A percentile compares a stretch with the other conserved stretches of the same genome.
Conservation (phyloP, 2,329 filamentous ascomycete genomes). For the Rasamsonia emersonii region DNA sequence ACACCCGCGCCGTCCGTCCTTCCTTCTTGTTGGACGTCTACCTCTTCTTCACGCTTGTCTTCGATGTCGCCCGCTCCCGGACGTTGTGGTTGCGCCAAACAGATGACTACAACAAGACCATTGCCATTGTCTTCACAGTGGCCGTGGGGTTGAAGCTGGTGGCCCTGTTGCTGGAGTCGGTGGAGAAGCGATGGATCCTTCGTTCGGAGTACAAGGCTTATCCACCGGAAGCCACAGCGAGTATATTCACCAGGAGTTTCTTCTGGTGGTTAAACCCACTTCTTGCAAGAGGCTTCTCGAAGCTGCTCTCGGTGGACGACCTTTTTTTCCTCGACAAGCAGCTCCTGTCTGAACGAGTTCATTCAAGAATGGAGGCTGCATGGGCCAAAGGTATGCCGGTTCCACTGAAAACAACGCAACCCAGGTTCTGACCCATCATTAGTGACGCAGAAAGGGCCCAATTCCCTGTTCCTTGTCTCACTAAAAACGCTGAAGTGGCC, state of each 20-base stretch:
- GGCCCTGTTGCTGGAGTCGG: constrained; percentile 33
- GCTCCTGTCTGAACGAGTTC: constrained; percentile 33
- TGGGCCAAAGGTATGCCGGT: constrained; percentile 31
- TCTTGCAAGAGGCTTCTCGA: constrained; percentile 38
- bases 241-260: constrained; percentile 35
- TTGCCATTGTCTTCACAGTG: constrained; percentile 32
- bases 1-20: constrained; percentile 18
- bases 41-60: constrained; percentile 30
- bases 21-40: constrained; percentile 28
- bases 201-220: constrained; percentile 32
- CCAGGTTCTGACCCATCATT: constrained; percentile 9
- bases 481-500: constrained; percentile 26
- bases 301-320: constrained; percentile 32
- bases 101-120: constrained; percentile 12
- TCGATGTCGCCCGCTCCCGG: constrained; percentile 35
- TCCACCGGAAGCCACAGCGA: constrained; percentile 40
- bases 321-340: constrained; percentile 38
- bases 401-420: neutral
- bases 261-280: constrained; percentile 44
- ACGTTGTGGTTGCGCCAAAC: constrained; percentile 27
- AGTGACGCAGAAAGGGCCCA: constrained; percentile 19
- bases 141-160: constrained; percentile 30
- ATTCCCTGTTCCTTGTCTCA: constrained; percentile 21
- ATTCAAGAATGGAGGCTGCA: constrained; percentile 25
- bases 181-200: constrained; percentile 36